Base-by-base conservation (phyloP, 2,329 filamentous ascomycete genomes). In the Calonectria leucothoes region DNA sequence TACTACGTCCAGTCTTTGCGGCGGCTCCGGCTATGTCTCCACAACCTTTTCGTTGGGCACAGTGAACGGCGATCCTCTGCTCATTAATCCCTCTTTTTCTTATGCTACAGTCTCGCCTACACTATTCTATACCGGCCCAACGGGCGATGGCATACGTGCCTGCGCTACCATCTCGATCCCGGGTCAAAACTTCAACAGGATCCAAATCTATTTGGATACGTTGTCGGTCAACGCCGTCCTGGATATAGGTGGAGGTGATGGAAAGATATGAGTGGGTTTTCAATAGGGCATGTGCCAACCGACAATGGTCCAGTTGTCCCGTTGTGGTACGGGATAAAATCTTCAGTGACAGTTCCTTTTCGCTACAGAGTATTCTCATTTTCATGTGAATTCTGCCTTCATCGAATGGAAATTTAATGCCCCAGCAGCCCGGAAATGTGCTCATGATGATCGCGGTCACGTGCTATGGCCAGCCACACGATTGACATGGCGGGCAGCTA, bases 1-100 rank as follows among this genome's bases (percentile, higher is more conserved):
- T n/a, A 1, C 8, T 5, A 6, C n/a, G 8, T 1, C 1, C 1
- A 4, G n/a, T n/a, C 12, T 1, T 10, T 45, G 42, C 10, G 11
- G 2, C 10, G n/a, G 42, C 23, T 23, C 42, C 23, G 42, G 39
- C 6, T 45, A 45, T 23, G 42, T n/a, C n/a, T 23, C 20, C 23
- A 1, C 23, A 4, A 45, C n/a, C 11, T 45, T 45, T 45, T 20
- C 20, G 6, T n/a, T 45, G 8, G 42, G 42, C 4, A 4, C 5
- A 10, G 42, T 23, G 0, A n/a, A 12, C 42, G 5, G 7, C 4
- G 11, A 20, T 4, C 20, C 42, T 11, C 20, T 4, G 42, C n/a
- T n/a, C n/a, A n/a, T n/a, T n/a, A n/a, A n/a, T n/a, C n/a, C n/a
- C n/a, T n/a, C n/a, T n/a, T n/a, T n/a, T n/a, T 4, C 3, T 17